Percentiles rank a stretch among this genome's conserved stretches.
Evolutionary conservation across 2,329 filamentous ascomycete genomes (phyloP).

Genomic region (Fusarium sp.): DNA sequence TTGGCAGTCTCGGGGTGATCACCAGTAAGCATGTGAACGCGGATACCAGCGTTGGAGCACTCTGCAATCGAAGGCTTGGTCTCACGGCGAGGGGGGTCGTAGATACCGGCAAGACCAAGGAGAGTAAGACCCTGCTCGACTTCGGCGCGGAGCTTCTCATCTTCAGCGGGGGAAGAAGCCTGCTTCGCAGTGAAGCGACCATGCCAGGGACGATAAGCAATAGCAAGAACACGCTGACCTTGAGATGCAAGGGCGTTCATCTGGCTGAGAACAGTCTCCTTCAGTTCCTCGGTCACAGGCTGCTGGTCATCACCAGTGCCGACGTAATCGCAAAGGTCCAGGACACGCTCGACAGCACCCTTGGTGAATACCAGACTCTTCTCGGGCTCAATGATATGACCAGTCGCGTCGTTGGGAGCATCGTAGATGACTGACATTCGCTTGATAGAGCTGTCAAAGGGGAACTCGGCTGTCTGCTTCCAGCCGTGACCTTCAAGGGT

Average conservation of each 20-base stretch:
- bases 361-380: conserved; percentile 71
- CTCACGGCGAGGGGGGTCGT: conserved; percentile 86
- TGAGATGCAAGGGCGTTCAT: conserved; percentile 72
- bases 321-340: conserved; percentile 66
- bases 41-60: conserved; percentile 80
- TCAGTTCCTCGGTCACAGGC: conserved; percentile 63
- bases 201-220: conserved; percentile 73
- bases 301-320: conserved; percentile 57
- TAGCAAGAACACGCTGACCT: conserved; percentile 78
- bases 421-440: conserved; percentile 83
- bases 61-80: conserved; percentile 78
- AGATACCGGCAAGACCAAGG: conserved; percentile 86
- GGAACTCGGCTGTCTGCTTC: conserved; percentile 76
- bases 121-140: conserved; percentile 79
- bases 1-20: conserved; percentile 84
- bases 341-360: conserved; percentile 70
- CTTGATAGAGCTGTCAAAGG: conserved; percentile 84
- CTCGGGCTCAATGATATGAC: conserved; percentile 53
- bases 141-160: conserved; percentile 65
- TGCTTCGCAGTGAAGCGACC: conserved; percentile 60
- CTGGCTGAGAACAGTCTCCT: conserved; percentile 63
- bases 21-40: conserved; percentile 87
- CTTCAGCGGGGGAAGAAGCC: conserved; percentile 50
- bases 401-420: conserved; percentile 55
- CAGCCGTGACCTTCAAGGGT: conserved; percentile 65